Evolutionary conservation across 1,284 basidiomycete species (phyloP), one percentile per base, ranked within the genome.

Genomic region (Puccinia polysora): DNA sequence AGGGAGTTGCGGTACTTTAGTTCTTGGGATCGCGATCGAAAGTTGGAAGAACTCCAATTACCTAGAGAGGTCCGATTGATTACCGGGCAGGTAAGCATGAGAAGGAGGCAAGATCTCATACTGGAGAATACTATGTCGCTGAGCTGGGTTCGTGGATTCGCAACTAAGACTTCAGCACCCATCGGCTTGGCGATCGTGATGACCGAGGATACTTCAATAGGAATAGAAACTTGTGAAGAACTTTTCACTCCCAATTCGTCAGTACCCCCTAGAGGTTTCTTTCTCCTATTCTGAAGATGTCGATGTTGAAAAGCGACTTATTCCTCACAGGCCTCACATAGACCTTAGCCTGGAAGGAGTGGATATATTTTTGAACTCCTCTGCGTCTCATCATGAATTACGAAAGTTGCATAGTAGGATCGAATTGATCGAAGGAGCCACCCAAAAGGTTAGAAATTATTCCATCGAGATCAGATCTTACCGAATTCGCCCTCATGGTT

Each of bases 161-260:
- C 30, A 40, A 38, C 7, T 32, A 56, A 71, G 68, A 63, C 49
- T 32, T 52, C 68, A 40, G 68, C 50, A 34, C 68, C 68, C 28
- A 71, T 71, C 32, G 68, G 68, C 53, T 43, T 59, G 23, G 68
- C 68, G 10, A 71, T 71, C 38, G 34, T 71, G 8, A 63, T 63
- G 58, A 71, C 68, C 20, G 49, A 62, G 28, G 68, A 71, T 47
- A 63, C 49, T 28, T 71, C 68, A 1, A 71, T 71, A 12, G 68
- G 68, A 32, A 71, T 71, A 25, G 68, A 71, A 40, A 62, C 68
- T 23, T 71, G 68, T 71, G 68, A 71, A 55, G 68, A 71, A 23
- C 52, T 71, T 14, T 71, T 71, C 36, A 71, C 68, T 36, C 68
- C 68, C 25, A 63, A 71, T 52, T 52, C 68, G 68, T 71, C 36